Percentiles rank a stretch among this genome's conserved stretches.
Evolutionary conservation across 2,329 filamentous ascomycete species (phyloP).

Genomic region (Paecilomyces sp.): DNA sequence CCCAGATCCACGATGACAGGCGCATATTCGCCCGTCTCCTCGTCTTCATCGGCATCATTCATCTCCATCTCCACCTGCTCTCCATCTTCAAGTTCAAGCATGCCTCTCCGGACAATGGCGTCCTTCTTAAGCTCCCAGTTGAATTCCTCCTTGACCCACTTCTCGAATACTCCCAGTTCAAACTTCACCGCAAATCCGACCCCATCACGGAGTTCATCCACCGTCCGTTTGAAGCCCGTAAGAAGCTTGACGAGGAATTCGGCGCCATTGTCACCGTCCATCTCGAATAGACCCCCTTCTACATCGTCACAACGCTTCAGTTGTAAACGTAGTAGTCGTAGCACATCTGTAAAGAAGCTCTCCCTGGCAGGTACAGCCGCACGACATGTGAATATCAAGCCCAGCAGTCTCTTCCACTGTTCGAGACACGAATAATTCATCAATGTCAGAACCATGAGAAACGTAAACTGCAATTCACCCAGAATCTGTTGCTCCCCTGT

Average conservation of each 20-base stretch:
- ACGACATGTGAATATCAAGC: slow-evolving; percentile 51
- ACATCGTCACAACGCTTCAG: slow-evolving; percentile 51
- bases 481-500: slow-evolving; percentile 36
- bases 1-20: slow-evolving; percentile 51
- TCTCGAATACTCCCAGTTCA: slow-evolving; percentile 50
- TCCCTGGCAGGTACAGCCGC: slow-evolving; percentile 43
- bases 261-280: slow-evolving; percentile 45
- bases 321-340: slow-evolving; percentile 46
- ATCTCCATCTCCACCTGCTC: slow-evolving; percentile 56
- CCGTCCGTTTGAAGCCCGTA: slow-evolving; percentile 42
- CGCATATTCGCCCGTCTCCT: slow-evolving; percentile 59
- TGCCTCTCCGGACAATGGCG: slow-evolving; percentile 48
- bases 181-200: slow-evolving; percentile 38
- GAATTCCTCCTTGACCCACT: slow-evolving; percentile 47
- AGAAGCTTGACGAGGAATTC: slow-evolving; percentile 48
- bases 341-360: slow-evolving; percentile 45
- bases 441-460: slow-evolving; percentile 56
- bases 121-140: slow-evolving; percentile 52
- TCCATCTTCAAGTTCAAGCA: slow-evolving; percentile 56
- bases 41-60: slow-evolving; percentile 49
- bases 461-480: slow-evolving; percentile 57
- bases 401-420: slow-evolving; percentile 57
- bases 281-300: slow-evolving; percentile 55
- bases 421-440: slow-evolving; percentile 61
- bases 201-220: slow-evolving; percentile 40